Percentiles rank a stretch among this genome's conserved stretches.
Evolutionary conservation across 148 eudicot species (phyloP).

Genomic region (Amaranthus hypochondriacus): DNA sequence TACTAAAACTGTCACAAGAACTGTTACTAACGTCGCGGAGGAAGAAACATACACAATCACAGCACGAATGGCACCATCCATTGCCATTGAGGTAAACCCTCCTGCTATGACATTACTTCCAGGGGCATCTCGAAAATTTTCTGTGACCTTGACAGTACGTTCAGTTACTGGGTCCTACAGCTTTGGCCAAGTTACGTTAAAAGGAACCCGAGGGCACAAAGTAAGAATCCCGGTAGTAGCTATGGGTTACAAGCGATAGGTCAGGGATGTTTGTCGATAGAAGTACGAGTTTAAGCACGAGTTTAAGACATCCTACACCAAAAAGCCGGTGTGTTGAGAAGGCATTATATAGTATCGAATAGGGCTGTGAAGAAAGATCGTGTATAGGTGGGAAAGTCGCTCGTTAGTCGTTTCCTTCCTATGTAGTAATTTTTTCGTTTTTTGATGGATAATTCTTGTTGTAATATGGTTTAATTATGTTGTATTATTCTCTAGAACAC

Average conservation of each 20-base stretch:
- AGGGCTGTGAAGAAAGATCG: too few species aligned
- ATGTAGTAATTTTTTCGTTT: too few species aligned
- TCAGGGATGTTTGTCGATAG: not conserved
- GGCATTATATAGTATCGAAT: too few species aligned
- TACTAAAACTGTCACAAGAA: slow-evolving; percentile 63
- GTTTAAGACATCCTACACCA: too few species aligned
- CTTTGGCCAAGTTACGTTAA: slow-evolving; percentile 70
- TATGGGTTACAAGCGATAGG: slow-evolving; percentile 69
- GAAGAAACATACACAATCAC: slow-evolving; percentile 80
- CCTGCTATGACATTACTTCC: slow-evolving; percentile 77
- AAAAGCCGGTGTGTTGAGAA: too few species aligned
- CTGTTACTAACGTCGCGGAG: slow-evolving; percentile 65
- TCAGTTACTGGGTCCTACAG: slow-evolving; percentile 64
- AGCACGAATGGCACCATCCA: slow-evolving; percentile 70
- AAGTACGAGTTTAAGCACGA: not conserved
- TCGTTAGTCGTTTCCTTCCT: too few species aligned
- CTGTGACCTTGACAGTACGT: slow-evolving; percentile 65
- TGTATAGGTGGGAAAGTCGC: too few species aligned
- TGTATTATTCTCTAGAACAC: too few species aligned
- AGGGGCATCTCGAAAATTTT: slow-evolving; percentile 54
- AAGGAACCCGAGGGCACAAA: slow-evolving; percentile 86
- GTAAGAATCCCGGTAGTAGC: slow-evolving; percentile 86
- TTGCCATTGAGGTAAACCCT: slow-evolving; percentile 86
- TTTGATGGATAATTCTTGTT: too few species aligned
- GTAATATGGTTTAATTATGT: too few species aligned